These are phyloP conservation scores for Tylopilus sp. DNA, from an alignment of 1,284 basidiomycete species.

Conservation along the genomic window DNA sequence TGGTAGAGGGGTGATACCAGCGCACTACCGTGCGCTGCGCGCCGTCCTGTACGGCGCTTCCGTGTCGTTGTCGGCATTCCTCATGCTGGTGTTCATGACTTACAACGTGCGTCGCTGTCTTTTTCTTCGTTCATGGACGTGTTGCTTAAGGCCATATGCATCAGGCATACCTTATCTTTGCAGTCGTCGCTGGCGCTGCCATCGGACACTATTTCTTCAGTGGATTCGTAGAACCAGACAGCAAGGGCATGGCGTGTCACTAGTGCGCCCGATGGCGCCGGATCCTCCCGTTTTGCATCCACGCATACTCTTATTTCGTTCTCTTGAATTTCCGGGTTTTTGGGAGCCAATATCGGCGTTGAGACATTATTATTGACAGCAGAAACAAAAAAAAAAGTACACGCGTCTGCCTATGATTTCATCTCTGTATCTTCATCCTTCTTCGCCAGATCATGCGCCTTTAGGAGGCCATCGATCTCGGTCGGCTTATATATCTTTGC, in stretches of 20 bases:
- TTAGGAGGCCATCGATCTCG: slow-evolving; percentile 87
- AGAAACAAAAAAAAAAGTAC: slow-evolving; percentile 6
- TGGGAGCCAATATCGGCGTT: background rate
- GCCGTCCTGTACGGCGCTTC: slow-evolving; percentile 63
- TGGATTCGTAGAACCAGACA: slow-evolving; percentile 53
- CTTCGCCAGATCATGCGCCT: slow-evolving; percentile 83
- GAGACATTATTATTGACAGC: background rate
- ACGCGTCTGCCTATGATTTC: slow-evolving; percentile 39
- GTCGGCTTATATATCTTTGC: slow-evolving; percentile 91
- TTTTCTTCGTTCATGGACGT: no score
- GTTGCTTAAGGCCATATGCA: background rate
- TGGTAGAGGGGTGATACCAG: slow-evolving; percentile 44
- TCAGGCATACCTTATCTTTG: slow-evolving; percentile 74
- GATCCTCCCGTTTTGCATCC: background rate
- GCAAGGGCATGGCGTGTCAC: slow-evolving; percentile 61
- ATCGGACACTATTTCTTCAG: slow-evolving; percentile 73
- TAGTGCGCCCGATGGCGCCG: slow-evolving; percentile 21
- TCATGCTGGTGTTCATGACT: slow-evolving; percentile 87
- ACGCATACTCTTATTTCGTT: background rate
- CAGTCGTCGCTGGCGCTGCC: slow-evolving; percentile 67
- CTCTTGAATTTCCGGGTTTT: background rate
- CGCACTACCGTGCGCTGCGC: slow-evolving; percentile 49
- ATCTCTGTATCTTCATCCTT: slow-evolving; percentile 78
- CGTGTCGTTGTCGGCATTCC: slow-evolving; percentile 77
- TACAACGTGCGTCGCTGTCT: slow-evolving; percentile 58